phyloP scores from a whole-genome alignment of 441 rosid genomes.

The Monsonia emarginata region DNA sequence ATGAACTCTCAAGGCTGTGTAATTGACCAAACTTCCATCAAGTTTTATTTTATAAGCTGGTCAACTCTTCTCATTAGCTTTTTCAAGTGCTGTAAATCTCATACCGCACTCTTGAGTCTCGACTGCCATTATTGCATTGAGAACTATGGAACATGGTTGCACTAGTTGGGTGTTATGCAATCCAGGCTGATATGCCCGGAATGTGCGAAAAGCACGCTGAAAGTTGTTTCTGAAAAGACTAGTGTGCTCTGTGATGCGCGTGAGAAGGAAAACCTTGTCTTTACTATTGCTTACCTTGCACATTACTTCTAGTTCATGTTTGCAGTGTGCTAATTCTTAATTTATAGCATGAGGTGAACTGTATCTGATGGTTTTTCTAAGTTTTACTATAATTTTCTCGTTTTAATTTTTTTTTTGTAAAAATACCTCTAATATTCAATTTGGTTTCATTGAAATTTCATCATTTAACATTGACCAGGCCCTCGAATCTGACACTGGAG shows the following conservation, averaged over 20 bases:
- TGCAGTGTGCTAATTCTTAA: not conserved
- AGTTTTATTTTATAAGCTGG: not conserved
- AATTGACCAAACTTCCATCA: not conserved
- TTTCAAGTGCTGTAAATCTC: not conserved
- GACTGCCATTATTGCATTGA: not conserved
- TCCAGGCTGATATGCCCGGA: not conserved
- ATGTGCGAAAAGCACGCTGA: not conserved
- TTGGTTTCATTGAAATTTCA: not conserved
- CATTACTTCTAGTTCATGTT: not conserved
- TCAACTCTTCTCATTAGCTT: not conserved
- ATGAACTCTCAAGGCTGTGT: not conserved
- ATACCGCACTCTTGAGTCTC: not conserved
- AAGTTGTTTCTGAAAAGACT: not conserved
- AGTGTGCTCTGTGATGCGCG: not conserved
- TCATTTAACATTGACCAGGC: conserved; percentile 1
- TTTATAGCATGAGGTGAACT: not conserved
- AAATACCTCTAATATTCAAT: not conserved
- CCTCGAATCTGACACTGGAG: not conserved
- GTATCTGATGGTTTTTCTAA: not conserved
- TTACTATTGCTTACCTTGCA: not conserved
- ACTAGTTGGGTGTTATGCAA: not conserved
- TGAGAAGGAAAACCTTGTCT: not conserved
- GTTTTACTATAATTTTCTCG: not conserved
- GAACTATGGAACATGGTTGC: not conserved
- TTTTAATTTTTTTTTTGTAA: not conserved